phyloP scores from a whole-genome alignment of 768 basidiomycete genomes.

The Boletus speciosus region DNA sequence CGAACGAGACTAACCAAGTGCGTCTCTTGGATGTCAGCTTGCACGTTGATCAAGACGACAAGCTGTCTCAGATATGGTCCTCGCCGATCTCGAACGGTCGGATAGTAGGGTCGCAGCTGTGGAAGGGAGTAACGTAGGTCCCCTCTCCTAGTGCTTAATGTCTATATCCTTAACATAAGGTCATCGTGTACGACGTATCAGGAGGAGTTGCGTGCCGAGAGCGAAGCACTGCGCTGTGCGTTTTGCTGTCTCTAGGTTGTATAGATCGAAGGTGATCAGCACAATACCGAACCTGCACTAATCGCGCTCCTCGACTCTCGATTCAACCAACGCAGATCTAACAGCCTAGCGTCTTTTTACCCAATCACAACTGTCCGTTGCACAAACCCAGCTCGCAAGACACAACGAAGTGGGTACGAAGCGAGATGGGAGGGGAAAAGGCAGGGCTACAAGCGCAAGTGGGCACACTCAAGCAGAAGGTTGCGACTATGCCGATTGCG shows the following conservation, averaged over 20 bases:
- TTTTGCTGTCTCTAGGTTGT: neutral
- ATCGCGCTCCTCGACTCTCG: slow-evolving; percentile 67
- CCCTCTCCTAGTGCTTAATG: neutral
- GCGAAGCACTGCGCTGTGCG: slow-evolving; percentile 79
- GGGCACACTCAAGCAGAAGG: slow-evolving; percentile 60
- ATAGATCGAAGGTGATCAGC: neutral
- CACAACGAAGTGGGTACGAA: slow-evolving; percentile 13
- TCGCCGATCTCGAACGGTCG: slow-evolving; percentile 91
- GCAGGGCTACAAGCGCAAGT: slow-evolving; percentile 54
- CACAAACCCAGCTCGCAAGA: slow-evolving; percentile 18
- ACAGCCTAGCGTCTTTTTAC: slow-evolving; percentile 10
- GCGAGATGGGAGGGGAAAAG: slow-evolving; percentile 16
- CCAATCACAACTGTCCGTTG: slow-evolving; percentile 19
- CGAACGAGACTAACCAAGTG: slow-evolving; percentile 89
- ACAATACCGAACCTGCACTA: slow-evolving; percentile 46
- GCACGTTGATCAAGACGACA: slow-evolving; percentile 93
- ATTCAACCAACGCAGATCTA: slow-evolving; percentile 43
- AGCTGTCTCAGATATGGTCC: slow-evolving; percentile 92
- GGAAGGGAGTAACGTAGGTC: slow-evolving; percentile 83
- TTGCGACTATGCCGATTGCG: slow-evolving; percentile 85
- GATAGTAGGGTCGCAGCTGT: slow-evolving; percentile 90
- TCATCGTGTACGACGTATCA: slow-evolving; percentile 25
- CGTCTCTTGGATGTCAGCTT: slow-evolving; percentile 88
- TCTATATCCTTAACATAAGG: neutral
- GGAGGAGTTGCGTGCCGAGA: slow-evolving; percentile 93